A percentile compares a stretch with the other conserved stretches of the same genome.
Evolutionary conservation across 805 yeast genomes (phyloP).

Genomic region (Candida manassasensis): DNA sequence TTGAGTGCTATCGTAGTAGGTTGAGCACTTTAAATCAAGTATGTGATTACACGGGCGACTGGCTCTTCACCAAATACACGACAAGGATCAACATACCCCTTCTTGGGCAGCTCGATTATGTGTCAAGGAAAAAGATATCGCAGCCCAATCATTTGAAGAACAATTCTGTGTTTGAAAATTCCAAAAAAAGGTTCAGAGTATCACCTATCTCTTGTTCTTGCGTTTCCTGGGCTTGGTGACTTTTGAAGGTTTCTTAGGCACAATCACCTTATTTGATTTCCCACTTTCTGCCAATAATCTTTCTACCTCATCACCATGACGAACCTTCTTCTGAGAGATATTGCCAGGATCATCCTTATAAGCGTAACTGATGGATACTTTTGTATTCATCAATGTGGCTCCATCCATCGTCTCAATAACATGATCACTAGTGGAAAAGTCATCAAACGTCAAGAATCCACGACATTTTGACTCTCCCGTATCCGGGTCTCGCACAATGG

Average conservation of each 20-base stretch:
- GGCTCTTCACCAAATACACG: too few relatives aligned
- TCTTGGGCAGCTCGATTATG: too few relatives aligned
- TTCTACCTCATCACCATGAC: slow-evolving; percentile 80
- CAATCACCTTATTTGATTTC: slow-evolving; percentile 30
- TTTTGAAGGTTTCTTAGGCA: background rate
- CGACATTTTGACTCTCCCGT: slow-evolving; percentile 52
- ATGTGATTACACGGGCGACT: too few relatives aligned
- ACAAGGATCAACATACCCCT: too few relatives aligned
- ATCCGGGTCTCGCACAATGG: slow-evolving; percentile 43
- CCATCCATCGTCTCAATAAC: slow-evolving; percentile 71
- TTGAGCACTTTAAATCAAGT: too few relatives aligned
- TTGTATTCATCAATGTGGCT: slow-evolving; percentile 62
- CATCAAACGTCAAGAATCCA: slow-evolving; percentile 63
- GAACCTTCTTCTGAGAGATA: slow-evolving; percentile 38
- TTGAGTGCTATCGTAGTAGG: too few relatives aligned
- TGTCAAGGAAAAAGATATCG: too few relatives aligned
- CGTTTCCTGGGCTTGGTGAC: slow-evolving; percentile 4
- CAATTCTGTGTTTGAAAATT: too few relatives aligned
- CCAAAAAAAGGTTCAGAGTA: too few relatives aligned
- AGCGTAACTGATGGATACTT: slow-evolving; percentile 63
- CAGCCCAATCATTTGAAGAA: too few relatives aligned
- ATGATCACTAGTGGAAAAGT: slow-evolving; percentile 62
- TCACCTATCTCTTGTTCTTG: background rate
- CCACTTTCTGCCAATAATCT: slow-evolving; percentile 66
- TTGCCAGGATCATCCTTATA: slow-evolving; percentile 50